Percentiles rank a stretch among this genome's conserved stretches.
Conservation (phyloP, 768 basidiomycete genomes). For the Suillus brevipes region DNA sequence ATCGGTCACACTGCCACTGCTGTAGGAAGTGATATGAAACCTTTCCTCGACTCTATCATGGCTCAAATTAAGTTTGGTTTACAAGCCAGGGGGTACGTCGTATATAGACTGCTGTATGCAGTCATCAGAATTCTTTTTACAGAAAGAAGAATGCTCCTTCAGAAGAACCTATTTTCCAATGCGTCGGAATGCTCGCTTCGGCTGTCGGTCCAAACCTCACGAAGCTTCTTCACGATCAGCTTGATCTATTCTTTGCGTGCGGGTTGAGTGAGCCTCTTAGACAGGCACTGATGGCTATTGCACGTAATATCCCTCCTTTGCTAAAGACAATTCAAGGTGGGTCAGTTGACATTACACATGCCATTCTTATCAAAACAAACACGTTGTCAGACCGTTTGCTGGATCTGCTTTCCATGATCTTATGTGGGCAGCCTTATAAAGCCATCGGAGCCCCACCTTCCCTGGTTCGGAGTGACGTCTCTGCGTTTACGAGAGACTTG, state of each 20-base stretch:
- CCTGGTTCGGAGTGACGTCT: slow-evolving; percentile 53
- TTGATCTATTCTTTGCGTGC: slow-evolving; percentile 95
- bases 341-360: neutral
- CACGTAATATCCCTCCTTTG: slow-evolving; percentile 84
- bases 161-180: slow-evolving; percentile 96
- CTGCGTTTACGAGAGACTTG: slow-evolving; percentile 50
- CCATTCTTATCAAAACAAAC: neutral
- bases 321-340: slow-evolving; percentile 89
- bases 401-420: slow-evolving; percentile 76
- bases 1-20: slow-evolving; percentile 94
- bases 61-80: slow-evolving; percentile 85
- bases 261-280: slow-evolving; percentile 89
- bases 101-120: neutral
- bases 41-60: slow-evolving; percentile 92
- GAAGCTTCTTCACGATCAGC: slow-evolving; percentile 91
- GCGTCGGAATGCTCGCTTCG: slow-evolving; percentile 92
- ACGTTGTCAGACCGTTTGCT: slow-evolving; percentile 73
- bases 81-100: slow-evolving; percentile 75
- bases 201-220: slow-evolving; percentile 97
- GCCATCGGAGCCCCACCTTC: slow-evolving; percentile 82
- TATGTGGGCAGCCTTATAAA: slow-evolving; percentile 84
- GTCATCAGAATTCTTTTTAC: slow-evolving; percentile 9
- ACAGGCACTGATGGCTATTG: slow-evolving; percentile 81
- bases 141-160: slow-evolving; percentile 89
- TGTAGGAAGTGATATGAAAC: slow-evolving; percentile 93